Conservation (phyloP, 2,329 filamentous ascomycete species). For the Neonectria coccinea region DNA sequence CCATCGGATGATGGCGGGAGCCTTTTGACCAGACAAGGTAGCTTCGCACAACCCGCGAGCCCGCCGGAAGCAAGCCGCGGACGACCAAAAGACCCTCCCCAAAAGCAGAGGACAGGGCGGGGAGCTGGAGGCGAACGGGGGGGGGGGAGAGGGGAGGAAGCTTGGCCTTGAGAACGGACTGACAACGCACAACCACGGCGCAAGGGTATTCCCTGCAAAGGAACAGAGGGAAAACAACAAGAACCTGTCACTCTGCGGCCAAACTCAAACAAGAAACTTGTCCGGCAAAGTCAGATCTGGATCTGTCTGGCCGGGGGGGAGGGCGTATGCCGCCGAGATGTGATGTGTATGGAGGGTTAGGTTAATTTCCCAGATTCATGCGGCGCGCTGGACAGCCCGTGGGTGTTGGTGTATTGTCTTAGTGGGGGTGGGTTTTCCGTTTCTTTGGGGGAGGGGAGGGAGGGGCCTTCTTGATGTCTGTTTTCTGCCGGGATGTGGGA, state of each 20-base stretch:
- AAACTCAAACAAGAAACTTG: conserved; percentile 22
- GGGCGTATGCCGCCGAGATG: conserved; percentile 24
- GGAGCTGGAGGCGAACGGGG: not conserved
- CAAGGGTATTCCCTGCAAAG: conserved; percentile 2
- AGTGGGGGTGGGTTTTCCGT: conserved; percentile 24
- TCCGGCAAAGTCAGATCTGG: conserved; percentile 29
- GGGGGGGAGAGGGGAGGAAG: not conserved
- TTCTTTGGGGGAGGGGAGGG: not conserved
- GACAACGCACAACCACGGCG: conserved; percentile 3
- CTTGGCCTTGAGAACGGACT: not conserved
- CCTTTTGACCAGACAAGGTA: not conserved
- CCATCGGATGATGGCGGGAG: conserved; percentile 17
- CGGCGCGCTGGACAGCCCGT: conserved; percentile 36
- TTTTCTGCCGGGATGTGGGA: not conserved
- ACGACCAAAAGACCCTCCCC: not conserved
- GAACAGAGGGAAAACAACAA: not conserved
- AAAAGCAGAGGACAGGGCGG: not conserved
- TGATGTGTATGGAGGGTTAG: conserved; percentile 3
- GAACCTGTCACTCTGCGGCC: not conserved
- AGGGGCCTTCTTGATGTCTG: not conserved
- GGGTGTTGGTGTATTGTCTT: conserved; percentile 21
- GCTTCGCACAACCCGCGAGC: not conserved
- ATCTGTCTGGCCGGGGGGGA: conserved; percentile 5
- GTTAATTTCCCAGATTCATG: conserved; percentile 46
- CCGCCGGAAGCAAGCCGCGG: not conserved